These are phyloP conservation scores for Pisolithus thermaeus DNA, from an alignment of 1,284 basidiomycete species.

Conservation along the genomic window DNA sequence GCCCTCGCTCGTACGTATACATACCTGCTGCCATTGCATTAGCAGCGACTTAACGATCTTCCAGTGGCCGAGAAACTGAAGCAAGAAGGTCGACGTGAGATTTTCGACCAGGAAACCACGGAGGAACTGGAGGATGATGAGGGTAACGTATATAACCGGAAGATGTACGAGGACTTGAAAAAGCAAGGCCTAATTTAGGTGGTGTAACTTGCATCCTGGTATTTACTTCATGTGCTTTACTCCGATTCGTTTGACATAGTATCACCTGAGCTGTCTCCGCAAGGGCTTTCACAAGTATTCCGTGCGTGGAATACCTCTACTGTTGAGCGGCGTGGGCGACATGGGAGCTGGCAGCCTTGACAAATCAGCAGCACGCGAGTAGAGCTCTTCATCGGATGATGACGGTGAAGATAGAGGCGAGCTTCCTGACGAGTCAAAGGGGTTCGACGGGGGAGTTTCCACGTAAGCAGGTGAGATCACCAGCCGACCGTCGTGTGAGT, in stretches of 20 bases:
- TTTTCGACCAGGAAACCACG: slow-evolving; percentile 88
- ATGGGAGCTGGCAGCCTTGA: slow-evolving; percentile 52
- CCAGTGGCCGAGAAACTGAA: slow-evolving; percentile 94
- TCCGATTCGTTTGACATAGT: not conserved
- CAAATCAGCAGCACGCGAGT: slow-evolving; percentile 53
- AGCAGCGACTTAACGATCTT: slow-evolving; percentile 3
- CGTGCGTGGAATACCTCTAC: slow-evolving; percentile 14
- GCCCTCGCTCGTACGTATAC: slow-evolving; percentile 77
- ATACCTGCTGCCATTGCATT: slow-evolving; percentile 1
- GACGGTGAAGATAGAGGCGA: slow-evolving; percentile 68
- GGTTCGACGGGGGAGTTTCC: slow-evolving; percentile 46
- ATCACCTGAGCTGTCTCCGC: slow-evolving; percentile 3
- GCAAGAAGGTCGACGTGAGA: slow-evolving; percentile 86
- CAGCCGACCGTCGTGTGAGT: slow-evolving; percentile 48
- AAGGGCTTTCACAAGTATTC: slow-evolving; percentile 10
- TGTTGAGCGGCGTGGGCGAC: slow-evolving; percentile 34
- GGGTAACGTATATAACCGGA: slow-evolving; percentile 90
- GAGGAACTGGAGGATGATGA: slow-evolving; percentile 97
- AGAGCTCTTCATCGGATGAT: slow-evolving; percentile 78
- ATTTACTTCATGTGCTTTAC: slow-evolving; percentile 12
- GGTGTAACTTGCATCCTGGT: slow-evolving; percentile 6
- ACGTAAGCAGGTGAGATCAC: slow-evolving; percentile 43
- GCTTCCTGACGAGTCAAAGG: slow-evolving; percentile 61
- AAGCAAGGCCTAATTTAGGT: slow-evolving; percentile 80
- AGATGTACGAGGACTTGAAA: slow-evolving; percentile 89